Base-by-base conservation (phyloP, 2,329 filamentous ascomycete genomes). In the Verticillium zaregamsianum region DNA sequence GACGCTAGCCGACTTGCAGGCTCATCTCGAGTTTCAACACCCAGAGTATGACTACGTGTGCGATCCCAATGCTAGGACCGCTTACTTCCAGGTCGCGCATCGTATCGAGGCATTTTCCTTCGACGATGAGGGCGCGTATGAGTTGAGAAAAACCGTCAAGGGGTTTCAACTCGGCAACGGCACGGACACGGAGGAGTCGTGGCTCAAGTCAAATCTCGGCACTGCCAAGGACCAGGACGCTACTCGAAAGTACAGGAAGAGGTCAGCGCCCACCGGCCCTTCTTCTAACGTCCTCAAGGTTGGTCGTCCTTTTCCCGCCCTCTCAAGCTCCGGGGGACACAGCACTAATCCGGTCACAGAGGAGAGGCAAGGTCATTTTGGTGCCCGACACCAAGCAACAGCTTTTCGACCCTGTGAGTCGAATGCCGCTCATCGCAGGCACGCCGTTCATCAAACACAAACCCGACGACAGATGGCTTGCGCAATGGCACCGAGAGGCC, bases 371-470 rank as follows among this genome's bases (percentile, higher is more conserved):
- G 23, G 40, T 49, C 40, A 69, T 80, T 28, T 60, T 79, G 28
- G 79, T 86, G 37, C 84, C 83, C 8, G 70, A 78, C 5, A 83
- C 78, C 9, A 79, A 77, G 31, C 81, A 84, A 61, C 78, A 79
- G 7, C 77, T 87, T n/a, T 87, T 80, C 63, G 83, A 87, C 67
- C 79, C 82, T 2, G 76, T 86, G 12, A 86, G 82, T 73, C 86
- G 85, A 68, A 77, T 79, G 9, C 74, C 73, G 8, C 75, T 87
- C 25, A 75, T 77, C 35, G 76, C 83, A 1, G 83, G 82, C 3
- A 76, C 80, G 2, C 73, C 78, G 28, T 73, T 86, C 28, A 72
- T 72, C 25, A 63, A 64, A 55, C 79, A 80, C 2, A 75, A 75
- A 23, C 70, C 73, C 4, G 81, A 86, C 67, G 79, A 80, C 61